These are phyloP conservation scores for Oidiodendron maius DNA, from an alignment of 495 filamentous ascomycete species.

Conservation along the genomic window DNA sequence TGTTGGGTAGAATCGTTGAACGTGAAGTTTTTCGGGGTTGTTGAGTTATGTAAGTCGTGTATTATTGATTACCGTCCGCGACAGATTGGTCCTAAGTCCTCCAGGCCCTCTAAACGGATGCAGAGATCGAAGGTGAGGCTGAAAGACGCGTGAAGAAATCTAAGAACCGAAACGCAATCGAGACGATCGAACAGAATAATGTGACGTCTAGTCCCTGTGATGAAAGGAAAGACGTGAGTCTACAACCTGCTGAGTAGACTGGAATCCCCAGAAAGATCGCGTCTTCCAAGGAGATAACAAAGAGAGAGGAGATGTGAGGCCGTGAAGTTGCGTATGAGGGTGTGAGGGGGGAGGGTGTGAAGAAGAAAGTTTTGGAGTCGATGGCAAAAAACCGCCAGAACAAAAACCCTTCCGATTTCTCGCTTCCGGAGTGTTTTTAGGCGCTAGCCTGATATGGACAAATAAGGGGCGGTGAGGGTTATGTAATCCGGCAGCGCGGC, in stretches of 20 bases:
- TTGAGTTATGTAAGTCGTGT: constrained; percentile 1
- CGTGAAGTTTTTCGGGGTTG: constrained; percentile 11
- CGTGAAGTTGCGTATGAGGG: constrained; percentile 17
- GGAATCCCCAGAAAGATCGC: constrained; percentile 36
- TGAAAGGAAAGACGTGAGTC: constrained; percentile 24
- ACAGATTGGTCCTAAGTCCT: constrained; percentile 5
- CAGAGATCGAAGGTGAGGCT: constrained; percentile 25
- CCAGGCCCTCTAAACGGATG: constrained; percentile 10
- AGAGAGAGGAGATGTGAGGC: constrained; percentile 22
- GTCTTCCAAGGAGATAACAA: constrained; percentile 35
- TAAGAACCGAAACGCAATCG: constrained; percentile 32
- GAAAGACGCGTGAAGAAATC: constrained; percentile 25
- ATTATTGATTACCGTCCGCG: constrained; percentile 10
- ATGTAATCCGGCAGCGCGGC: neutral
- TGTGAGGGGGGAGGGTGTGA: constrained; percentile 21
- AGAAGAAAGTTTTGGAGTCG: constrained; percentile 17
- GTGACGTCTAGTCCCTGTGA: constrained; percentile 19
- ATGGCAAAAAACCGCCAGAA: constrained; percentile 14
- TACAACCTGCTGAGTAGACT: constrained; percentile 29
- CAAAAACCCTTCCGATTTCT: constrained; percentile 10
- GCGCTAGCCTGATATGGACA: neutral
- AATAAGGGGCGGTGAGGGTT: neutral
- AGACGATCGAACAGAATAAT: constrained; percentile 25
- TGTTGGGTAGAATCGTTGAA: constrained; percentile 31
- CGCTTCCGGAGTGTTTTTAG: constrained; percentile 5